These are phyloP conservation scores for Silene vulgaris DNA, from an alignment of 179 eudicot species.

Conservation along the genomic window DNA sequence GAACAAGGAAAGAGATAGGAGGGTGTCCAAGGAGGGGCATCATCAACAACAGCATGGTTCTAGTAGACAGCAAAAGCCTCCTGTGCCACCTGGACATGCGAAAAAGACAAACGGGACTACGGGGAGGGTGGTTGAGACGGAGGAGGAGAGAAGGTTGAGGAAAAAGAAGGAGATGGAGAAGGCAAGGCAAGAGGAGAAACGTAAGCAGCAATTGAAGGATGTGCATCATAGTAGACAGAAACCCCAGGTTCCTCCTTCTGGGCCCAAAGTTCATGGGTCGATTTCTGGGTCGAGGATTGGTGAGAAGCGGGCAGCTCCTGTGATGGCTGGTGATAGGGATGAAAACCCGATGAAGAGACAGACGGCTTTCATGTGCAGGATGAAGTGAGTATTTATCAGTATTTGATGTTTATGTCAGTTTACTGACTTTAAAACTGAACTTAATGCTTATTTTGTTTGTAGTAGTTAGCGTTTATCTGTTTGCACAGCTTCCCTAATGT, in stretches of 20 bases:
- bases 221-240: conserved; percentile 52
- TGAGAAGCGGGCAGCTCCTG: conserved; percentile 65
- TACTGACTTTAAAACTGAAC: background rate
- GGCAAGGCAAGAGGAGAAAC: conserved; percentile 73
- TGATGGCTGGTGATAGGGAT: conserved; percentile 67
- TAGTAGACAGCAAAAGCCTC: conserved; percentile 57
- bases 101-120: conserved; percentile 48
- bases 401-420: conserved; percentile 20
- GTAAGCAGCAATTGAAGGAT: conserved; percentile 67
- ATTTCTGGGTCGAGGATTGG: conserved; percentile 80
- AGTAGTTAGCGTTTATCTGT: background rate
- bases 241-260: conserved; percentile 59
- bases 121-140: conserved; percentile 71
- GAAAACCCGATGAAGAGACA: conserved; percentile 95
- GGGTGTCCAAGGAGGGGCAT: conserved; percentile 41
- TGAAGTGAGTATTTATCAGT: conserved; percentile 66
- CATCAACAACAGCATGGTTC: conserved; percentile 30
- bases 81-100: conserved; percentile 42
- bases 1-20: conserved; percentile 44
- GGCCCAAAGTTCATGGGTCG: conserved; percentile 58
- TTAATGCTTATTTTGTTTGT: background rate
- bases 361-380: conserved; percentile 86
- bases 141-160: conserved; percentile 83
- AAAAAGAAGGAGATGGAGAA: conserved; percentile 82
- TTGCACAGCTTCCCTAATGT: conserved; percentile 3